These are phyloP conservation scores for Pseudozyma sp. DNA, from an alignment of 1,284 basidiomycete species.

Conservation along the genomic window DNA sequence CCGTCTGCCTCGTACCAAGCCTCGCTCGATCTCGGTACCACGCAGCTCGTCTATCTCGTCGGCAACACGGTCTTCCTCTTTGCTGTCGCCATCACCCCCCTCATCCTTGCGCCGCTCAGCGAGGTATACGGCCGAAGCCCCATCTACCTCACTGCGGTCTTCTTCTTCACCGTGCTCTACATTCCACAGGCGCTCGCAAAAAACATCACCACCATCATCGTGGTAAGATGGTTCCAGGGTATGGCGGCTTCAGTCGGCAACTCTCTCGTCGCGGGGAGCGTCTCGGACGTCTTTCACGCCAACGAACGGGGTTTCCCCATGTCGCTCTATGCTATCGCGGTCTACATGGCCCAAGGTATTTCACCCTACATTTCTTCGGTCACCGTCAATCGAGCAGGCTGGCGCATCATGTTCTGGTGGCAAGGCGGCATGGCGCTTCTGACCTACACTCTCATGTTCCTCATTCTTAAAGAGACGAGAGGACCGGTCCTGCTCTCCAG, in stretches of 20 bases:
- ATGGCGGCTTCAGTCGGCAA: conserved; percentile 66
- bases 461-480: conserved; percentile 65
- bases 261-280: conserved; percentile 64
- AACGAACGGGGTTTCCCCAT: conserved; percentile 69
- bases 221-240: conserved; percentile 68
- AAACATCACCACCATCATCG: conserved; percentile 59
- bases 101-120: conserved; percentile 54
- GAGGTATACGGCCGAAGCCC: conserved; percentile 55
- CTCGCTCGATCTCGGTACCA: conserved; percentile 27
- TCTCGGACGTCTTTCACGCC: conserved; percentile 65
- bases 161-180: conserved; percentile 51
- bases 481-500: conserved; percentile 71
- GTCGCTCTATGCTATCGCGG: conserved; percentile 69
- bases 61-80: conserved; percentile 52
- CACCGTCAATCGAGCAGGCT: conserved; percentile 54
- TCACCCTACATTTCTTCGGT: conserved; percentile 61
- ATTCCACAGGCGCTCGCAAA: conserved; percentile 62
- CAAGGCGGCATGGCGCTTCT: conserved; percentile 40
- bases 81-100: conserved; percentile 52
- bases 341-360: conserved; percentile 68
- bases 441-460: conserved; percentile 38
- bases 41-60: conserved; percentile 41
- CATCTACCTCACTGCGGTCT: conserved; percentile 42
- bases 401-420: conserved; percentile 64
- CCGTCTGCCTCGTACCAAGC: conserved; percentile 31